Evolutionary conservation across 306 rosid genomes (phyloP).

Genomic region (Vigna hirtella): DNA sequence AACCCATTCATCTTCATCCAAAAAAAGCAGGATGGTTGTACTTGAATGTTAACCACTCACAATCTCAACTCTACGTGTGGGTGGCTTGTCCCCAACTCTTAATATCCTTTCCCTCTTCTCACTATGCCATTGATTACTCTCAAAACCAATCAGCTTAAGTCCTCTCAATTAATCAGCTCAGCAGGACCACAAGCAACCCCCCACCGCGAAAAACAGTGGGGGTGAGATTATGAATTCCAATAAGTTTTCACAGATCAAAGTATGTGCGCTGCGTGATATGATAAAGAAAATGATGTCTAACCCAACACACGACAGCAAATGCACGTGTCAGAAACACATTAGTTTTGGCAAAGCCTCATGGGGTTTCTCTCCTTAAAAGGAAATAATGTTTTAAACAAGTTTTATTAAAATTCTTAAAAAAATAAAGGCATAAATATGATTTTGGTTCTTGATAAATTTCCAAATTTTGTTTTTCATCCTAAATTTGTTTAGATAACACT

Average conservation of each 20-base stretch:
- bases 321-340: no score
- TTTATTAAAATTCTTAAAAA: not conserved
- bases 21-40: not conserved
- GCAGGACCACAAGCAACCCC: not conserved
- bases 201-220: not conserved
- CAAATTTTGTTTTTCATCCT: no score
- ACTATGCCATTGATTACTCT: not conserved
- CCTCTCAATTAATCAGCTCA: no score
- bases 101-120: not conserved
- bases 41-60: not conserved
- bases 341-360: not conserved
- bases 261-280: no score
- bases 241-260: slow-evolving; percentile 21
- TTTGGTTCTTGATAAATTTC: no score
- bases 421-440: not conserved
- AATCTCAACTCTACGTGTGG: slow-evolving; percentile 1
- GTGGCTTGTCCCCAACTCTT: not conserved
- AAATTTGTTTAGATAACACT: no score
- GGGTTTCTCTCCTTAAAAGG: not conserved
- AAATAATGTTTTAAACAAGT: not conserved
- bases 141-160: no score
- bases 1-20: not conserved
- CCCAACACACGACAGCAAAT: no score
- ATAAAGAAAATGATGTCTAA: no score
- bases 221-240: slow-evolving; percentile 14